Conservation (phyloP, 768 basidiomycete species). For the Mycena venus region DNA sequence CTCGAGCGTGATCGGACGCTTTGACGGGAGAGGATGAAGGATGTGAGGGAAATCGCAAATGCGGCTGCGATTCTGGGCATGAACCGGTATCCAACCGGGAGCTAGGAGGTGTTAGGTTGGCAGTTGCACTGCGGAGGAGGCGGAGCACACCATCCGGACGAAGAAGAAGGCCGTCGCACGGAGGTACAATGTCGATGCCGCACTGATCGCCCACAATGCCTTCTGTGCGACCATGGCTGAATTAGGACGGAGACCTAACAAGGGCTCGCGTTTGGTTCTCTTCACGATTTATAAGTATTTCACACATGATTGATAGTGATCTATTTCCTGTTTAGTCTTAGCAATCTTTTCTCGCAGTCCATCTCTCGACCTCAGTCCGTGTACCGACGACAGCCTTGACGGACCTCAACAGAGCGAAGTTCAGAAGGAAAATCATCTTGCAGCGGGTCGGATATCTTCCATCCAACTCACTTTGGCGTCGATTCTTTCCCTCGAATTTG, state of each 20-base stretch:
- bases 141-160: background rate
- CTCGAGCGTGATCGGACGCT: background rate
- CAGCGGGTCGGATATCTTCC: too few species aligned
- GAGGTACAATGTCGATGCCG: background rate
- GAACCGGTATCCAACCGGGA: conserved; percentile 7
- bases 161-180: conserved; percentile 10
- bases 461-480: too few species aligned
- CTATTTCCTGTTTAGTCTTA: too few species aligned
- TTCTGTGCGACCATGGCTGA: background rate
- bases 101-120: background rate
- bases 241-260: background rate
- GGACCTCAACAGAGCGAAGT: too few species aligned
- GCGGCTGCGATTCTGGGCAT: conserved; percentile 2
- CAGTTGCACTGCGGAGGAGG: background rate
- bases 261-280: too few species aligned
- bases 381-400: too few species aligned
- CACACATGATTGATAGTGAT: too few species aligned
- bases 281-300: too few species aligned
- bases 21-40: background rate
- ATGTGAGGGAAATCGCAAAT: background rate
- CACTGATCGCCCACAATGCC: background rate
- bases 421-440: too few species aligned
- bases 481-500: too few species aligned
- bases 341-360: too few species aligned
- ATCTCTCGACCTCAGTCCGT: too few species aligned